Evolutionary conservation across 148 eudicot species (phyloP).

Genomic region (Cornus kousa): DNA sequence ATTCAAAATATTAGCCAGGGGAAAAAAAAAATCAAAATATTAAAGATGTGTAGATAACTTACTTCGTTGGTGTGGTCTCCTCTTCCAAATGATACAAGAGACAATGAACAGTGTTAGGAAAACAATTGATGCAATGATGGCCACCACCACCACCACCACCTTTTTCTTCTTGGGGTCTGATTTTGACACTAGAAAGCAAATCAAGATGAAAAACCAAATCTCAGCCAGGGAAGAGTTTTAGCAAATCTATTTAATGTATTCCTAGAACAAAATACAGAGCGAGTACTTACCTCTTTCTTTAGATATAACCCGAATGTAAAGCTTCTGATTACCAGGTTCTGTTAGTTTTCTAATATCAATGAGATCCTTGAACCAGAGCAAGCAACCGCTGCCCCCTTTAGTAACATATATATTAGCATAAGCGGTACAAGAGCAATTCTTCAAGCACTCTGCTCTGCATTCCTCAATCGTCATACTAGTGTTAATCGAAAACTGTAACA

Average conservation of each 20-base stretch:
- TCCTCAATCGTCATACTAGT: constrained; percentile 5
- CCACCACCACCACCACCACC: neutral
- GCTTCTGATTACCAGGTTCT: neutral
- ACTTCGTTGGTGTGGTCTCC: neutral
- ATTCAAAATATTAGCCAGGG: too few species aligned
- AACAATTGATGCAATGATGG: neutral
- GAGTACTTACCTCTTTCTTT: constrained; percentile 11
- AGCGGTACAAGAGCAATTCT: constrained; percentile 34
- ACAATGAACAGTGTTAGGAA: neutral
- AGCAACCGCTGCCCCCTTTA: constrained; percentile 16
- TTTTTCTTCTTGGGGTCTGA: neutral
- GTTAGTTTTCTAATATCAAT: constrained; percentile 14
- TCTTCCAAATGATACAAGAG: constrained; percentile 1
- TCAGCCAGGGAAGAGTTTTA: neutral
- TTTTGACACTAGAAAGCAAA: neutral
- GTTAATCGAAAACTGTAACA: neutral
- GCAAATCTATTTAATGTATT: neutral
- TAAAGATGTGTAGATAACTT: neutral
- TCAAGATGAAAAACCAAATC: neutral
- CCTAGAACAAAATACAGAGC: neutral
- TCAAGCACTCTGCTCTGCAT: constrained; percentile 16
- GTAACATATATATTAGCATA: constrained; percentile 13
- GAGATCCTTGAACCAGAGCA: constrained; percentile 25
- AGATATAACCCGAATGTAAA: constrained; percentile 11
- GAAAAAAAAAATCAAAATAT: too few species aligned